Conservation (phyloP, 495 filamentous ascomycete genomes). For the Hyaloscypha finlandica region DNA sequence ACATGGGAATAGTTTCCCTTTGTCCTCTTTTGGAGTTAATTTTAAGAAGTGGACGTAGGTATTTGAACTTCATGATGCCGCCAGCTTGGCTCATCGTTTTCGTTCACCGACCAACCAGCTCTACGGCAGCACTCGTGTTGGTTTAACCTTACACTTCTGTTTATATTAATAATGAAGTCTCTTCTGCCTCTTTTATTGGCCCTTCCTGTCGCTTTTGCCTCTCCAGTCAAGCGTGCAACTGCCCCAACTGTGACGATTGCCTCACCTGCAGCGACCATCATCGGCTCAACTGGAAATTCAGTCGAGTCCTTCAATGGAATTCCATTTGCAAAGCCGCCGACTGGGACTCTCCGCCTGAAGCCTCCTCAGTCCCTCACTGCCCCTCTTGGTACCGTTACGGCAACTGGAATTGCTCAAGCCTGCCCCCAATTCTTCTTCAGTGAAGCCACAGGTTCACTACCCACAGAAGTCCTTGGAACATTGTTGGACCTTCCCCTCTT, state of each 20-base stretch:
- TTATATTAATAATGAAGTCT: conserved; percentile 18
- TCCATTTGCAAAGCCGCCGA: conserved; percentile 64
- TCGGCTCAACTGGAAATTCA: conserved; percentile 14
- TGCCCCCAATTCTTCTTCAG: conserved; percentile 53
- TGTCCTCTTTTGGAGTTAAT: conserved; percentile 1
- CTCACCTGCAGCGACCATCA: conserved; percentile 27
- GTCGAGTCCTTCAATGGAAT: conserved; percentile 61
- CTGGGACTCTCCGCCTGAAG: conserved; percentile 58
- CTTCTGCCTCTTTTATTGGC: conserved; percentile 13
- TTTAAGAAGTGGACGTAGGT: background rate
- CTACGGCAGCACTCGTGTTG: background rate
- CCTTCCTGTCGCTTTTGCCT: conserved; percentile 18
- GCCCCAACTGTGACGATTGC: conserved; percentile 27
- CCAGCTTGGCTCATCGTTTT: background rate
- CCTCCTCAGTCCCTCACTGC: conserved; percentile 55
- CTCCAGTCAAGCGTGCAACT: conserved; percentile 16
- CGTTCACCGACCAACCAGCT: background rate
- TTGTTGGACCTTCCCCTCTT: conserved; percentile 60
- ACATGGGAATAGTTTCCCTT: conserved; percentile 19
- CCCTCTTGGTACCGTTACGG: conserved; percentile 44
- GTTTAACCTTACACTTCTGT: background rate
- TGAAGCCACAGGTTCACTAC: conserved; percentile 43
- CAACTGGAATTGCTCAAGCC: conserved; percentile 44
- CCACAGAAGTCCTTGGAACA: conserved; percentile 50
- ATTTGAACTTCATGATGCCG: conserved; percentile 18